A percentile compares a stretch with the other conserved stretches of the same genome.
Evolutionary conservation across 192 early-diverging fungal species (phyloP).

Genomic region (Backusella mclennaniae): DNA sequence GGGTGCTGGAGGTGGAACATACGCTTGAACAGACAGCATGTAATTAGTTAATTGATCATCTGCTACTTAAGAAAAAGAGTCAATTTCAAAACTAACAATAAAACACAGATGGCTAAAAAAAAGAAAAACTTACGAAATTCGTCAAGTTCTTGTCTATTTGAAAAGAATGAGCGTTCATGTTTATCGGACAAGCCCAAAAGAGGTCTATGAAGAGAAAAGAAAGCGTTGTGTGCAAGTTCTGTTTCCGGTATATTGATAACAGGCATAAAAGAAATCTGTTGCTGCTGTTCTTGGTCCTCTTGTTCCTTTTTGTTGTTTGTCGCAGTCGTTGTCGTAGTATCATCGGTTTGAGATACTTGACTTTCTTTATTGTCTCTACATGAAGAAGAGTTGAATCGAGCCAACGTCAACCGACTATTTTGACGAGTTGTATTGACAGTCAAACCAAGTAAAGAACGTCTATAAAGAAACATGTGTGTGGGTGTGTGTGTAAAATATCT

Average conservation of each 20-base stretch:
- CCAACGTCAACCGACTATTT: not conserved
- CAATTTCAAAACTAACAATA: not conserved
- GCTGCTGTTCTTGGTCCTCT: not conserved
- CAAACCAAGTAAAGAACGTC: not conserved
- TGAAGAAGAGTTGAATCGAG: slow-evolving; percentile 5
- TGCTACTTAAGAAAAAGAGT: not conserved
- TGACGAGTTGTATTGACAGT: not conserved
- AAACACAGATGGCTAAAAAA: not conserved
- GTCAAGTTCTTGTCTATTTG: not conserved
- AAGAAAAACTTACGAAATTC: not conserved
- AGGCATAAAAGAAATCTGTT: slow-evolving; percentile 10
- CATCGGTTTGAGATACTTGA: not conserved
- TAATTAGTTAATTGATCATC: not conserved
- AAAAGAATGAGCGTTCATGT: slow-evolving; percentile 10
- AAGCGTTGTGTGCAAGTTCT: slow-evolving; percentile 56
- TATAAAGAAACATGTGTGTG: not conserved
- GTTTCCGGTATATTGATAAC: slow-evolving; percentile 34
- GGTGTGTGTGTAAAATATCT: not conserved
- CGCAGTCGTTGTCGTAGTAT: not conserved
- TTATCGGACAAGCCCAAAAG: slow-evolving; percentile 31
- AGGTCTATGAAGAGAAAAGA: slow-evolving; percentile 61
- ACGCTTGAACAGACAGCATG: not conserved
- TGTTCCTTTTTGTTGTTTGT: not conserved
- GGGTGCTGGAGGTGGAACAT: not conserved
- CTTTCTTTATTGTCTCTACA: not conserved